phyloP scores from a whole-genome alignment of 1,284 basidiomycete genomes.

The Marasmius oreades region DNA sequence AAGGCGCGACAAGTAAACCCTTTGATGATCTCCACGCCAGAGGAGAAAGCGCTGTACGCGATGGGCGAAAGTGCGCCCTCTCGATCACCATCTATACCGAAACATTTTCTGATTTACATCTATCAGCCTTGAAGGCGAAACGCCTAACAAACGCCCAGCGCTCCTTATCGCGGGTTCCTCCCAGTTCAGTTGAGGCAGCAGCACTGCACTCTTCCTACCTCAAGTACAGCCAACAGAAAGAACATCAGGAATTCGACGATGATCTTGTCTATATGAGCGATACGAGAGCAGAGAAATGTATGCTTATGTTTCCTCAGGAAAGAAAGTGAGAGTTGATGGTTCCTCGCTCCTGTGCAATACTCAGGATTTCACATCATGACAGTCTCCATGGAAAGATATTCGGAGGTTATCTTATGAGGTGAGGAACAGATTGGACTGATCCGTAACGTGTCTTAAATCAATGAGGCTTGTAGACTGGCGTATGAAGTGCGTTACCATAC shows the following conservation, averaged over 20 bases:
- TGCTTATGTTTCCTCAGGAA: conserved; percentile 85
- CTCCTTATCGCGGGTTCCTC: conserved; percentile 69
- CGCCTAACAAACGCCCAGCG: conserved; percentile 49
- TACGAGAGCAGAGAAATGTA: conserved; percentile 60
- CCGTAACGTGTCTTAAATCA: not conserved
- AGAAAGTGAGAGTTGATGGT: conserved; percentile 56
- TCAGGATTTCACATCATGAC: conserved; percentile 1
- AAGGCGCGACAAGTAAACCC: conserved; percentile 65
- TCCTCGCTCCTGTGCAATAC: not conserved
- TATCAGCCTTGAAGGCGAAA: conserved; percentile 44
- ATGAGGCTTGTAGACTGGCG: conserved; percentile 42
- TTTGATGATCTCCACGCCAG: conserved; percentile 54
- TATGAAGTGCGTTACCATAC: conserved; percentile 45
- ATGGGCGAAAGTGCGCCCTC: conserved; percentile 67
- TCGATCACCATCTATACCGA: too few relatives aligned
- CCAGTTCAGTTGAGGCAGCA: conserved; percentile 62
- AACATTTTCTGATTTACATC: too few relatives aligned
- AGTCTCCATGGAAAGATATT: conserved; percentile 82
- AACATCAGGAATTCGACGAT: conserved; percentile 22
- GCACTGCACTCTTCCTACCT: conserved; percentile 70
- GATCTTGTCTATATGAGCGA: conserved; percentile 66
- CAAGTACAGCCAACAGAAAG: conserved; percentile 44
- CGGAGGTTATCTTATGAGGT: conserved; percentile 57
- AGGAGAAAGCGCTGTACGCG: conserved; percentile 59
- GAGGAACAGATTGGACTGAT: conserved; percentile 9